Evolutionary conservation across 208 protist species (phyloP), one percentile per base, ranked within the genome.

Genomic region (Trypanosoma caninum): DNA sequence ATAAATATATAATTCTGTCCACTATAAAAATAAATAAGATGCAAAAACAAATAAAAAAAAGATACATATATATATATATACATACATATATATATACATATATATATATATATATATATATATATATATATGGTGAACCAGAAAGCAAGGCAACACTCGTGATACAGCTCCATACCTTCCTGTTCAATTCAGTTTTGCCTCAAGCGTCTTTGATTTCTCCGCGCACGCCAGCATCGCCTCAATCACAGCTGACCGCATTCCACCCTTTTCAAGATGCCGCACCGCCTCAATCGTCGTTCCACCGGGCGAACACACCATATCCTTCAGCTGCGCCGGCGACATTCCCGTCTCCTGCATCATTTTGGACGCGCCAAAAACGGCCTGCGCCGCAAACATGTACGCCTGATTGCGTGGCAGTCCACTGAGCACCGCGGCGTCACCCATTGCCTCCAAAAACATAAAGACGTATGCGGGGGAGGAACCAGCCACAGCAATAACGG

Each of bases 221-320:
- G 94, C 87, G 44, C 93, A 92, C 8, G 80, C 86, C 9, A 88
- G 59, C 56, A 98, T 95, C 1, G 95, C 96, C 55, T 92, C 80
- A 35, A 99, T 98, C 8, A 98, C 84, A 0, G 89, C 63, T 3
- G 82, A 88, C 18, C 96, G 80, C 30, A 99, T 46, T 0, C 89
- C 89, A 1, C 76, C 79, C 46, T 87, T 83, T 69, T 99, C 96
- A 9, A 99, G 86, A 28, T 66, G 84, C 14, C 93, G 72, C 0
- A 98, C 75, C 18, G 93, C 97, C 54, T 96, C 91, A 56, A 98
- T 98, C 3, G 97, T 99, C 3, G 96, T 98, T 14, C 97, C 97
- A 13, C 85, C 94, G 11, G 97, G 97, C 0, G 85, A 95, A 58
- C 82, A 89, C 16, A 98, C 94, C 69, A 84, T 87, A 55, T 97